Base-by-base conservation (phyloP, 2,329 filamentous ascomycete genomes). In the Claviceps fusiformis region DNA sequence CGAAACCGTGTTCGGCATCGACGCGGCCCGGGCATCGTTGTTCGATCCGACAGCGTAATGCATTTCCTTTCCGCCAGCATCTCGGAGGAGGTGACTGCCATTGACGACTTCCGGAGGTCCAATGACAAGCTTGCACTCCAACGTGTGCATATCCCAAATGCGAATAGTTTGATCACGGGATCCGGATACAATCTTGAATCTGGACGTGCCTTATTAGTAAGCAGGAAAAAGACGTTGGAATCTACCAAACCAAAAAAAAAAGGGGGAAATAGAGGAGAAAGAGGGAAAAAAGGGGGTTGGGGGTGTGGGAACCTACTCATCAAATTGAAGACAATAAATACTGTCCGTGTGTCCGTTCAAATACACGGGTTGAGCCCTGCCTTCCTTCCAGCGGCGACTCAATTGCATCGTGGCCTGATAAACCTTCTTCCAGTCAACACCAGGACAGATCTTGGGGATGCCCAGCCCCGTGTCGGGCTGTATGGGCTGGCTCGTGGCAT, bases 281-380 rank as follows among this genome's bases (percentile, higher is more conserved):
- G n/a, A n/a, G n/a, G n/a, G n/a, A n/a, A n/a, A n/a, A n/a, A n/a
- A n/a, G n/a, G n/a, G n/a, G n/a, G n/a, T n/a, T n/a, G n/a, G n/a
- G n/a, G n/a, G n/a, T n/a, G n/a, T n/a, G n/a, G n/a, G 48, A 37
- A 75, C 85, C 63, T 79, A 90, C 85, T 97, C 92, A 68, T 98
- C 93, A 67, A 97, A 98, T 67, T 98, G 93, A 55, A 95, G 81
- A 70, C 93, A 98, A 72, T 98, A 98, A 56, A 98, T 95, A 61
- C 90, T 96, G 68, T 98, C 93, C 31, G 85, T 84, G 68, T 98
- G 93, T 2, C 93, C 93, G 63, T 93, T 89, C 27, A 98, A 78
- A 68, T 96, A 97, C 55, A 95, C 83, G 0, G 89, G 85, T 49
- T 82, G 85, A 9, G 90, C 88, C 60, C 85, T 83, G 55, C 87